Evolutionary conservation across 2,329 filamentous ascomycete genomes (phyloP).

Genomic region (Thielaviopsis cerberus): DNA sequence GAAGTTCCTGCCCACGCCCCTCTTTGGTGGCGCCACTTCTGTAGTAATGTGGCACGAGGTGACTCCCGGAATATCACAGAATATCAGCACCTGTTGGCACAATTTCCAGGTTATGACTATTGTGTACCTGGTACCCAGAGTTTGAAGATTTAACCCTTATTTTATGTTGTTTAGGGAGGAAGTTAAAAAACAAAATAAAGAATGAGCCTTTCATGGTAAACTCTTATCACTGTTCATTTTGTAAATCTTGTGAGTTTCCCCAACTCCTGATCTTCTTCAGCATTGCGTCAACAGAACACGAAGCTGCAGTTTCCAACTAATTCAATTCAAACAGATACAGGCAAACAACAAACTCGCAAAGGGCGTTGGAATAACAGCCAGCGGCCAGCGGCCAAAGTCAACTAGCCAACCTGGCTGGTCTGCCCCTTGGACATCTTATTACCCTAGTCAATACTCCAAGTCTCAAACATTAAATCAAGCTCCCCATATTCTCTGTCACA

Average conservation of each 20-base stretch:
- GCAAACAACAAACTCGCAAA: not conserved
- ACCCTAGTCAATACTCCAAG: not conserved
- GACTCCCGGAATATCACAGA: not conserved
- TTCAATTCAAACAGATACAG: not conserved
- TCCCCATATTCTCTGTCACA: not conserved
- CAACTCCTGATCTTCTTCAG: not conserved
- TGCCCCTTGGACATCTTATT: not conserved
- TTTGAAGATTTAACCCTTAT: not conserved
- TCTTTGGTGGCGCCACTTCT: not conserved
- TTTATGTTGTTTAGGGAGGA: not conserved
- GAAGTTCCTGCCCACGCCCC: not conserved
- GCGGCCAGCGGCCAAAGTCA: not conserved
- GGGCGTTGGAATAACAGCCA: not conserved
- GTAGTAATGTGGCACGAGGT: not conserved
- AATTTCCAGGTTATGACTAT: not conserved
- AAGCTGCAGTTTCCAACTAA: not conserved
- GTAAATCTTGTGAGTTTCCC: not conserved
- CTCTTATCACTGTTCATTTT: too few relatives aligned
- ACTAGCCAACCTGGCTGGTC: not conserved
- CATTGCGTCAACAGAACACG: not conserved
- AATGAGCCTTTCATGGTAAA: too few relatives aligned
- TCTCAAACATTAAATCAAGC: not conserved
- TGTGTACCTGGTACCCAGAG: not conserved
- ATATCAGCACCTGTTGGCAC: not conserved
- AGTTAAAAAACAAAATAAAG: too few relatives aligned